A percentile compares a stretch with the other conserved stretches of the same genome.
These are phyloP conservation scores for Reutealis trisperma DNA, from an alignment of 345 rosid species.

Conservation along the genomic window DNA sequence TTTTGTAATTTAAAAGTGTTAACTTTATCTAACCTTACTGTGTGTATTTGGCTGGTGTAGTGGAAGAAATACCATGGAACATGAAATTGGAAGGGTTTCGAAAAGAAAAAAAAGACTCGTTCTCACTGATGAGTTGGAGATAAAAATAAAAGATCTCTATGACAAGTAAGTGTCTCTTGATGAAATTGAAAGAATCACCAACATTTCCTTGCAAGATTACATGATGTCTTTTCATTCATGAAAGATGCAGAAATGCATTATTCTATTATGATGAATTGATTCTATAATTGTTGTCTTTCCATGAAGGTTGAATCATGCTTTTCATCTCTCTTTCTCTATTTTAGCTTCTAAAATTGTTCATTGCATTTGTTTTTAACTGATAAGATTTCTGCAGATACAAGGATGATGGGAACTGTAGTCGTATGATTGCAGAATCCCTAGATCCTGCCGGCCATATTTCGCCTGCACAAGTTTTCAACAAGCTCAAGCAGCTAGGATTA, in stretches of 20 bases:
- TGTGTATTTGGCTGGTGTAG: slow-evolving; percentile 41
- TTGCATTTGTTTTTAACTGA: slow-evolving; percentile 26
- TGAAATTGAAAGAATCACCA: background rate
- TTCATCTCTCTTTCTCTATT: background rate
- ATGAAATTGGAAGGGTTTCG: slow-evolving; percentile 40
- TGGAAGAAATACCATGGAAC: slow-evolving; percentile 38
- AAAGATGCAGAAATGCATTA: background rate
- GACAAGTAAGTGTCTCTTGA: slow-evolving; percentile 50
- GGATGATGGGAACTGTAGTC: slow-evolving; percentile 57
- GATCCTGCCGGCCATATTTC: slow-evolving; percentile 71
- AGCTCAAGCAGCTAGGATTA: slow-evolving; percentile 84
- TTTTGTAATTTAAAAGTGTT: background rate
- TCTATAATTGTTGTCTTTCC: slow-evolving; percentile 7
- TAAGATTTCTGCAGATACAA: slow-evolving; percentile 57
- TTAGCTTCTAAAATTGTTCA: slow-evolving; percentile 16
- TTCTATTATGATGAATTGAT: background rate
- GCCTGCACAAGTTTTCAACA: slow-evolving; percentile 78
- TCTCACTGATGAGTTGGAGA: slow-evolving; percentile 58
- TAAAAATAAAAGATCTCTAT: slow-evolving; percentile 61
- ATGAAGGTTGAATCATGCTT: background rate
- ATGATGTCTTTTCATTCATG: background rate
- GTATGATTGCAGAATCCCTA: slow-evolving; percentile 64
- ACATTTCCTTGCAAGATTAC: background rate
- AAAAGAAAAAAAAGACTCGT: slow-evolving; percentile 66
- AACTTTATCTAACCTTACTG: background rate